Percentiles rank a stretch among this genome's conserved stretches.
phyloP scores from a whole-genome alignment of 352 stramenopile genomes.

The Phytophthora syringae region DNA sequence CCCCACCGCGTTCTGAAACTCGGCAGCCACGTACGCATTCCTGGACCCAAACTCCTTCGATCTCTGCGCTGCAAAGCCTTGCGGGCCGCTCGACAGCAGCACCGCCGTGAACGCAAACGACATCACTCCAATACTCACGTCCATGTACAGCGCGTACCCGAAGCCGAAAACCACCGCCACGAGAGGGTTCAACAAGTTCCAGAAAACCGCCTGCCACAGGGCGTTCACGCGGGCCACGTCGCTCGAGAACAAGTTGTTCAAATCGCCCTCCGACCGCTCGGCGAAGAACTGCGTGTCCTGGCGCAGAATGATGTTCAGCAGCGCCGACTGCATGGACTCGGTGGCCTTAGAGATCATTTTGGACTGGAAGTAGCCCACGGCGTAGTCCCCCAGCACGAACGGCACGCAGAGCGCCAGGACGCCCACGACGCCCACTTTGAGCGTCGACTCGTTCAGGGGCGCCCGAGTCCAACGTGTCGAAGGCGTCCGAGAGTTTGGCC shows the following conservation, averaged over 20 bases:
- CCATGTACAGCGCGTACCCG: slow-evolving; percentile 85
- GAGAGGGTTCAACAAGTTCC: slow-evolving; percentile 87
- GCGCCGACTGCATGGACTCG: slow-evolving; percentile 70
- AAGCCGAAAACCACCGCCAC: slow-evolving; percentile 85
- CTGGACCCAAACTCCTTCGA: slow-evolving; percentile 89
- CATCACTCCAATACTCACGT: slow-evolving; percentile 84
- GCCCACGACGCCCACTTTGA: slow-evolving; percentile 78
- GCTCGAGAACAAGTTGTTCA: slow-evolving; percentile 91
- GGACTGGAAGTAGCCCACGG: slow-evolving; percentile 89
- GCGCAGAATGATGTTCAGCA: slow-evolving; percentile 83
- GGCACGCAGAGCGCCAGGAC: slow-evolving; percentile 80
- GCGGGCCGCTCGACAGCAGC: slow-evolving; percentile 79
- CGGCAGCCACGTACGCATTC: slow-evolving; percentile 87
- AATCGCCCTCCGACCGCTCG: slow-evolving; percentile 83
- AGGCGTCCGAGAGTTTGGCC: slow-evolving; percentile 74
- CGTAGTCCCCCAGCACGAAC: slow-evolving; percentile 88
- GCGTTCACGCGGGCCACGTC: slow-evolving; percentile 87
- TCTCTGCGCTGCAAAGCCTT: slow-evolving; percentile 82
- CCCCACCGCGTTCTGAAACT: slow-evolving; percentile 87
- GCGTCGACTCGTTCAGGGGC: slow-evolving; percentile 50
- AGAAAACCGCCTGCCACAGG: slow-evolving; percentile 90
- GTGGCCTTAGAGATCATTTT: slow-evolving; percentile 92
- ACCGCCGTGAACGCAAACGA: slow-evolving; percentile 85
- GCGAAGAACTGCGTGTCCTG: slow-evolving; percentile 86
- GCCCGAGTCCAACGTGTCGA: slow-evolving; percentile 54